These are phyloP conservation scores for Malus hybrid DNA, from an alignment of 331 rosid genomes.

Conservation along the genomic window DNA sequence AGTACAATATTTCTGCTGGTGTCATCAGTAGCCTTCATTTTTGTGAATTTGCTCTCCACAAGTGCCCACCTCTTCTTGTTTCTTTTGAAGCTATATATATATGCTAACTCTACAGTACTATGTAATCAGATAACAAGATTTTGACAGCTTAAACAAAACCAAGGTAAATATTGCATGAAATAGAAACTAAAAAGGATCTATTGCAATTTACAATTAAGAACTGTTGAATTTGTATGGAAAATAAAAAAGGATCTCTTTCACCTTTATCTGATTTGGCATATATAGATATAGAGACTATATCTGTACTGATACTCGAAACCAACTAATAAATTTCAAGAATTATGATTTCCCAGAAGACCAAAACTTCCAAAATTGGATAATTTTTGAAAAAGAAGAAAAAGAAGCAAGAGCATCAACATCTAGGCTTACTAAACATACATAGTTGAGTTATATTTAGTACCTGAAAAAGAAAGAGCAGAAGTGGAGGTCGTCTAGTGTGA, in stretches of 20 bases:
- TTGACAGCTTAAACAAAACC: constrained; percentile 5
- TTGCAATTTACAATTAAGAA: neutral
- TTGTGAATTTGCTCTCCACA: constrained; percentile 23
- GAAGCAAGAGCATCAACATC: neutral
- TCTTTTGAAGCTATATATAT: constrained; percentile 4
- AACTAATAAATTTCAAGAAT: neutral
- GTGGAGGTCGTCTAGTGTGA: constrained; percentile 34
- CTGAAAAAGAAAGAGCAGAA: constrained; percentile 44
- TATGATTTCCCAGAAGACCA: neutral
- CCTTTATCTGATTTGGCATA: neutral
- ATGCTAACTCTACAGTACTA: constrained; percentile 1
- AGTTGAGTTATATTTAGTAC: constrained; percentile 12
- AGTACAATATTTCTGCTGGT: constrained; percentile 9
- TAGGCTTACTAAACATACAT: no score
- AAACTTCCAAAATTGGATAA: neutral
- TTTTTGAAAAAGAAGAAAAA: neutral
- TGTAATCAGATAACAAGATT: constrained; percentile 4
- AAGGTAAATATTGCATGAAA: constrained; percentile 7
- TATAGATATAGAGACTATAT: neutral
- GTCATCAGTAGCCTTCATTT: constrained; percentile 30
- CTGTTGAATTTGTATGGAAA: no score
- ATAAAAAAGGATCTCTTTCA: neutral
- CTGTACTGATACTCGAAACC: neutral
- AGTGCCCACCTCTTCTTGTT: constrained; percentile 34
- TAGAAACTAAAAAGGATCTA: neutral